Base-by-base conservation (phyloP, 352 stramenopile species). In the Aphanomyces cochlioides region DNA sequence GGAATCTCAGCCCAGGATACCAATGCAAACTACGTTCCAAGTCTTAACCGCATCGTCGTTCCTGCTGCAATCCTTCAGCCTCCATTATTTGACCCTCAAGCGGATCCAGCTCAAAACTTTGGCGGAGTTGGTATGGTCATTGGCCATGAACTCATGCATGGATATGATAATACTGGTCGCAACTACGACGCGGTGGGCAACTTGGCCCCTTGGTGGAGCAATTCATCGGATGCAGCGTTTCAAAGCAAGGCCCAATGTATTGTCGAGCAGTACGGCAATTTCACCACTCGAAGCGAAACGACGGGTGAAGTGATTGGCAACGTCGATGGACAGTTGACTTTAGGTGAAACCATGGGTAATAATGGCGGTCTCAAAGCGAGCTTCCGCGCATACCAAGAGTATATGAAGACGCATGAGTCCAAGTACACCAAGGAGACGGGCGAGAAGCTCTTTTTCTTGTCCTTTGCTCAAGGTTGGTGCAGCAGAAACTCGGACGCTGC, bases 141-240 rank as follows among this genome's bases (percentile, higher is more conserved):
- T 72, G 92, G 90, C 1, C 93, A 98, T 73, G 93, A 98, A 76
- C 91, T 98, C 73, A 97, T 90, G 8, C 90, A 98, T n/a, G n/a
- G n/a, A n/a, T n/a, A n/a, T n/a, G n/a, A n/a, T n/a, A n/a, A n/a
- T n/a, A n/a, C n/a, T n/a, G n/a, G n/a, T n/a, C n/a, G n/a, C n/a
- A n/a, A n/a, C n/a, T n/a, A n/a, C n/a, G n/a, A n/a, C n/a, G n/a
- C n/a, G n/a, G n/a, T n/a, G n/a, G n/a, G n/a, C n/a, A n/a, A n/a
- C n/a, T n/a, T n/a, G n/a, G n/a, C n/a, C n/a, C n/a, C n/a, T n/a
- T n/a, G n/a, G n/a, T n/a, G n/a, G 91, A 96, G 89, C 19, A 75
- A 77, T 7, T 74, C 74, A 0, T 78, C 85, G 36, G 75, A 75
- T 43, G 56, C 47, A 5, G 70, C 84, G 38, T 92, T 90, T 59